Evolutionary conservation across 2,329 filamentous ascomycete species (phyloP), one percentile per base, ranked within the genome.

Genomic region (Taxawa tesnikishii): DNA sequence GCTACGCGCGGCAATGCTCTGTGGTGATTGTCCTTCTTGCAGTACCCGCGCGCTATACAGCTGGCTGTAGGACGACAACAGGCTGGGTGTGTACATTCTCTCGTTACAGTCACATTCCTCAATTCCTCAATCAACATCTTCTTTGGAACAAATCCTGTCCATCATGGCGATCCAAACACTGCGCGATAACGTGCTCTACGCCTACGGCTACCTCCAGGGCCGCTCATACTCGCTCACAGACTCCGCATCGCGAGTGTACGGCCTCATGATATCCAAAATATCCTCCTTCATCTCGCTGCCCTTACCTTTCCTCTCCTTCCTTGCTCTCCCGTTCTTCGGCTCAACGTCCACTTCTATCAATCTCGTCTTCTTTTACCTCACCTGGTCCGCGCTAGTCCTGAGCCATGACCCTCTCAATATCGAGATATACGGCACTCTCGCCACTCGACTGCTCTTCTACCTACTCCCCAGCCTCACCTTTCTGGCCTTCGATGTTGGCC

Each of bases 351-450:
- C 84, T 2, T 85, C 78, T 1, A 64, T 93, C 41, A 94, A 90
- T 54, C 60, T 93, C 15, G 62, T 92, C 40, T 87, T 93, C 63
- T 90, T 94, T 57, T 88, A 85, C 54, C 71, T 93, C 61, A 88
- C 83, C 44, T 94, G 85, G 85, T 75, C 75, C 5, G 88, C 83
- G 0, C 68, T 94, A 18, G 74, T 92, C 24, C 63, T 88, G 3
- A 80, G 79, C 5, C 80, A 92, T 46, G 67, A 78, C 1, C 75
- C 82, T 0, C 62, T 90, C 11, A 70, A 73, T 37, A 73, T 94
- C 36, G 83, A 93, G 53, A 53, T 90, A 1, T 62, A 81, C 32
- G 82, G 77, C 34, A 77, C 78, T 0, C 53, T 83, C 4, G 69
- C 71, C 15, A 62, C 85, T 29, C 77, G 82, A 26, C 36, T 77